phyloP scores from a whole-genome alignment of 2,329 filamentous ascomycete genomes.

The Beauveria bassiana region DNA sequence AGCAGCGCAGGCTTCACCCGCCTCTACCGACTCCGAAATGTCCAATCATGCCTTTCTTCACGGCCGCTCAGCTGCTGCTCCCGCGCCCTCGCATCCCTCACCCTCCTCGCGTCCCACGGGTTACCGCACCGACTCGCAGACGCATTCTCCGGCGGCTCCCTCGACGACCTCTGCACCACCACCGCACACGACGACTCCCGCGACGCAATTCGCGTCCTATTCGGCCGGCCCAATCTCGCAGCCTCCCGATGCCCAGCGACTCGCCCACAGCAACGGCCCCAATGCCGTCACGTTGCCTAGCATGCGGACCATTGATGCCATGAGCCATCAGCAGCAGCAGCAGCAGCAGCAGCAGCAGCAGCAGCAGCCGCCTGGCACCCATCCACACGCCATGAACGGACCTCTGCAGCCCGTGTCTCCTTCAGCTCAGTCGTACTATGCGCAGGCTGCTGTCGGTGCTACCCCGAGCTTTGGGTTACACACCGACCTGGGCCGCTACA shows the following conservation, averaged over 20 bases:
- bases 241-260: not conserved
- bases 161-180: slow-evolving; percentile 16
- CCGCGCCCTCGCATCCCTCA: slow-evolving; percentile 11
- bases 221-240: not conserved
- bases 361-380: not conserved
- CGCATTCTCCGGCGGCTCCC: slow-evolving; percentile 14
- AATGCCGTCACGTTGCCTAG: slow-evolving; percentile 30
- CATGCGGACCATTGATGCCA: slow-evolving; percentile 33
- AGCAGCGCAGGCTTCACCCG: not conserved
- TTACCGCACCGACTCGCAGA: slow-evolving; percentile 10
- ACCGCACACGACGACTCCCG: not conserved
- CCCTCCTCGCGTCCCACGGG: not conserved
- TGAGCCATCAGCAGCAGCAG: slow-evolving; percentile 22
- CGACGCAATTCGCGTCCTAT: slow-evolving; percentile 4
- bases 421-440: slow-evolving; percentile 33
- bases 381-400: slow-evolving; percentile 20
- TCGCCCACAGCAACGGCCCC: slow-evolving; percentile 20
- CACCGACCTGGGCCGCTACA: slow-evolving; percentile 37
- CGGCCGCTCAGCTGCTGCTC: not conserved
- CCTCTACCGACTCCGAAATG: slow-evolving; percentile 23
- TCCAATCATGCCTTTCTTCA: slow-evolving; percentile 20
- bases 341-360: slow-evolving; percentile 23
- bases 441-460: slow-evolving; percentile 31
- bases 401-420: slow-evolving; percentile 21
- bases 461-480: slow-evolving; percentile 33